Percentiles rank a stretch among this genome's conserved stretches.
Evolutionary conservation across 352 stramenopile species (phyloP).

Genomic region (Phytophthora meadii): DNA sequence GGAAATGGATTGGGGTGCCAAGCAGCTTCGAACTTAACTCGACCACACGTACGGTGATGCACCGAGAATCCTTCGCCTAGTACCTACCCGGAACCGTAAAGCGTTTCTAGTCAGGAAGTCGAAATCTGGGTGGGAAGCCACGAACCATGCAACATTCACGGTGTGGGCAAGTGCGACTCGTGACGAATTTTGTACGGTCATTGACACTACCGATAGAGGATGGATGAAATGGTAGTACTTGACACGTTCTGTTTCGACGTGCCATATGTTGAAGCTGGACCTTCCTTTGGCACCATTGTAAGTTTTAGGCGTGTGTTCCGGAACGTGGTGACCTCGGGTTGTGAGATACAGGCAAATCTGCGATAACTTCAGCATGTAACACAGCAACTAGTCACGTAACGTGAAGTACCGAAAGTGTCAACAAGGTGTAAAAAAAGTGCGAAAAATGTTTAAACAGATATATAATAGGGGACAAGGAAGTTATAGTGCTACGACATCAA

Average conservation of each 20-base stretch:
- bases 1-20: slow-evolving; percentile 1
- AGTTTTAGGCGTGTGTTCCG: not conserved
- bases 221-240: not conserved
- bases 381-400: too few species aligned
- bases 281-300: not conserved
- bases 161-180: not conserved
- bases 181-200: too few species aligned
- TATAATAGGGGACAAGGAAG: too few species aligned
- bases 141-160: not conserved
- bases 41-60: slow-evolving; percentile 1
- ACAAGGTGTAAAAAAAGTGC: too few species aligned
- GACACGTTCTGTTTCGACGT: not conserved
- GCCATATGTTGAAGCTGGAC: not conserved
- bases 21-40: not conserved
- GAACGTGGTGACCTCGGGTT: not conserved
- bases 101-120: not conserved
- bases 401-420: too few species aligned
- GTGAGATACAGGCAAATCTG: too few species aligned
- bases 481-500: too few species aligned
- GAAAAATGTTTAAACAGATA: too few species aligned
- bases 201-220: not conserved
- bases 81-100: not conserved
- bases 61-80: not conserved
- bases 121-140: not conserved
- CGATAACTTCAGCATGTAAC: too few species aligned